Evolutionary conservation across 2,329 filamentous ascomycete genomes (phyloP).

Genomic region (Plectosphaerella cucumerina): DNA sequence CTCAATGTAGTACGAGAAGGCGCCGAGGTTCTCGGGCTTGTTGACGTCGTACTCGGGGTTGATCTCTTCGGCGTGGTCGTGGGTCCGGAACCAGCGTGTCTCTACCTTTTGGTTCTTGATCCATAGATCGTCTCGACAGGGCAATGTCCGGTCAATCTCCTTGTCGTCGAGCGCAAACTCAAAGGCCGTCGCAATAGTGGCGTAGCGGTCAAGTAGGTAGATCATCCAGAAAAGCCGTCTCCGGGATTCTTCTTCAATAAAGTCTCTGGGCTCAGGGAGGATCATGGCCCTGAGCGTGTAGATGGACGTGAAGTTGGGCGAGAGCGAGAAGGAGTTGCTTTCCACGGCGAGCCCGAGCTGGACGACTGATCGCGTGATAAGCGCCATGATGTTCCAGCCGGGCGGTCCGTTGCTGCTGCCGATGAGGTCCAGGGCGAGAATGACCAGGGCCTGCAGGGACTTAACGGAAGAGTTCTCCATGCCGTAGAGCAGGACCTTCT

Average conservation of each 20-base stretch:
- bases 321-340: slow-evolving; percentile 71
- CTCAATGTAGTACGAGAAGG: slow-evolving; percentile 88
- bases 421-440: slow-evolving; percentile 78
- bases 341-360: slow-evolving; percentile 84
- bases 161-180: slow-evolving; percentile 87
- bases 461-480: slow-evolving; percentile 89
- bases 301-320: slow-evolving; percentile 78
- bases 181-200: slow-evolving; percentile 86
- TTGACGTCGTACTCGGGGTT: slow-evolving; percentile 60
- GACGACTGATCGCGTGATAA: slow-evolving; percentile 85
- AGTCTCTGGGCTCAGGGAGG: slow-evolving; percentile 76
- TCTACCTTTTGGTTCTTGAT: slow-evolving; percentile 79
- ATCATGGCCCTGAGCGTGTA: slow-evolving; percentile 85
- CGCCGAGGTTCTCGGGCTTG: slow-evolving; percentile 75
- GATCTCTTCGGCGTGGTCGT: slow-evolving; percentile 34
- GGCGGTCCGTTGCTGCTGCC: slow-evolving; percentile 87
- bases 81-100: slow-evolving; percentile 72
- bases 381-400: slow-evolving; percentile 85
- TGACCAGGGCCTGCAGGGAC: slow-evolving; percentile 80
- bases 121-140: slow-evolving; percentile 84
- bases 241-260: slow-evolving; percentile 84
- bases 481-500: slow-evolving; percentile 81
- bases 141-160: slow-evolving; percentile 82
- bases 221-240: slow-evolving; percentile 91
- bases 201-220: slow-evolving; percentile 84